Percentiles rank a stretch among this genome's conserved stretches.
Conservation (phyloP, 2,329 filamentous ascomycete genomes). For the Kalaharituber pfeilii region DNA sequence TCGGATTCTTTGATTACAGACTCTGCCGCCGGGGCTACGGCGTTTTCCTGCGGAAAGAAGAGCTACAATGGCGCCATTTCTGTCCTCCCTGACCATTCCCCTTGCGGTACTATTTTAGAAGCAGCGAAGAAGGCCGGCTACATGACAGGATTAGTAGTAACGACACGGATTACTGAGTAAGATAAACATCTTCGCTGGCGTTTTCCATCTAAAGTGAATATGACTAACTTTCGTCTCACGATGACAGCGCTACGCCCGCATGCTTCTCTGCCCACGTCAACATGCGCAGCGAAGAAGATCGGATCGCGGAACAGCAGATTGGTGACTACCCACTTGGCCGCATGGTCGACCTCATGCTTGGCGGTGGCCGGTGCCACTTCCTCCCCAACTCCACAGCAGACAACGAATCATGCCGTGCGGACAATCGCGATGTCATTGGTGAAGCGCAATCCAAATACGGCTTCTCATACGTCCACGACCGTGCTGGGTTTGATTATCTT, state of each 20-base stretch:
- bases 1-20: slow-evolving; percentile 78
- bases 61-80: slow-evolving; percentile 96
- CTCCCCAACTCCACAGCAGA: slow-evolving; percentile 60
- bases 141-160: slow-evolving; percentile 83
- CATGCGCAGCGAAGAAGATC: slow-evolving; percentile 62
- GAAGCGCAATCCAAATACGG: slow-evolving; percentile 57
- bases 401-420: slow-evolving; percentile 57
- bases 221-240: too few relatives aligned
- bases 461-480: slow-evolving; percentile 60
- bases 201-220: slow-evolving; percentile 9
- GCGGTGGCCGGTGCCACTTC: slow-evolving; percentile 86
- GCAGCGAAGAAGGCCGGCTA: slow-evolving; percentile 86
- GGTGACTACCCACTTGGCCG: slow-evolving; percentile 74
- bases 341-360: slow-evolving; percentile 80
- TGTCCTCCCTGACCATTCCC: slow-evolving; percentile 63
- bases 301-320: slow-evolving; percentile 81
- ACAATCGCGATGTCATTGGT: slow-evolving; percentile 56
- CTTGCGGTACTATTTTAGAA: slow-evolving; percentile 85
- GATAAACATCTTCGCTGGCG: not conserved
- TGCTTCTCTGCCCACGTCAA: slow-evolving; percentile 86
- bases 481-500: slow-evolving; percentile 58
- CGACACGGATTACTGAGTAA: slow-evolving; percentile 71
- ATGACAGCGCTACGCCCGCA: slow-evolving; percentile 57
- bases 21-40: slow-evolving; percentile 89
- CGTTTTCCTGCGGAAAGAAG: slow-evolving; percentile 83